Evolutionary conservation across 495 filamentous ascomycete genomes (phyloP), one percentile per base, ranked within the genome.

Genomic region (Aspergillus nidulans): DNA sequence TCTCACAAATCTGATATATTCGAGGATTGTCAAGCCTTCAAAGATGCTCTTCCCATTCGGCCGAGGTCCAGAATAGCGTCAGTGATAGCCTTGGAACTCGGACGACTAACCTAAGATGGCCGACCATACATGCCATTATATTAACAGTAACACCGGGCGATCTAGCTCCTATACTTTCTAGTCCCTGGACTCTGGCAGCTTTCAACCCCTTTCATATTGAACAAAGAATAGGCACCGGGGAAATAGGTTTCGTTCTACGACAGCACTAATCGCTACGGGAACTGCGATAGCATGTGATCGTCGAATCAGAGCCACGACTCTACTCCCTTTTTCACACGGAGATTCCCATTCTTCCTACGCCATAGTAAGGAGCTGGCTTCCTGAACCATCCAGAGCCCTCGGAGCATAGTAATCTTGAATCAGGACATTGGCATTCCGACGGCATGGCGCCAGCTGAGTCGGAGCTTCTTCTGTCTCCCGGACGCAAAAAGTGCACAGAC

Each of bases 261-360:
- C 26, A 9, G 26, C 26, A 9, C 26, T 28, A 12, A 7, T 43
- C 9, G 40, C 18, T 34, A 5, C 24, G 4, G 19, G 15, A 39
- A 20, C 24, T 30, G n/a, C 1, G n/a, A 28, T 12, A 51, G 20
- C 48, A 51, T 51, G 48, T 51, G 48, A 51, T 36, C 39, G 13
- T 41, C 34, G 2, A 34, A 28, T 51, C 36, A 15, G n/a, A 30
- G 28, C 36, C 34, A n/a, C 20, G 34, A 32, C 21, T 49, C 30
- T 38, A 34, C 6, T 2, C 9, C 30, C 9, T 10, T 13, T 12
- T 12, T 34, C 30, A 2, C 30, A 13, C 15, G 30, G 12, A 49
- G 47, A 49, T 49, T 32, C 18, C 25, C 47, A 24, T 4, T 6
- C 19, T 40, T 51, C 48, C 41, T 51, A 51, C 48, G 41, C 41